Percentiles rank a stretch among this genome's conserved stretches.
Evolutionary conservation across 352 stramenopile genomes (phyloP).

Genomic region (Thalassiosira mediterranea): DNA sequence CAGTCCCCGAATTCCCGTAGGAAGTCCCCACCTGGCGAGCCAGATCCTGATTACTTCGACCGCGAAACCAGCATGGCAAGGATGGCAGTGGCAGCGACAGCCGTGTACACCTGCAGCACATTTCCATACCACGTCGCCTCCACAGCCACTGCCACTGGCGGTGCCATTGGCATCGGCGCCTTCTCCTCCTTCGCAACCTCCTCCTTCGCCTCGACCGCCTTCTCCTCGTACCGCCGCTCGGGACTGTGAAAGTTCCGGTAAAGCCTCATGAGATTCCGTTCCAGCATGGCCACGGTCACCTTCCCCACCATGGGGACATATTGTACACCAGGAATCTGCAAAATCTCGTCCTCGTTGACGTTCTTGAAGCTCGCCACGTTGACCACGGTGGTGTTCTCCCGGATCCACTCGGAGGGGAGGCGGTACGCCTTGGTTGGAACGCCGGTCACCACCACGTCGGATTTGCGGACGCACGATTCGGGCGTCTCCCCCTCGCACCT

Average conservation of each 20-base stretch:
- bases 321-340: constrained; percentile 91
- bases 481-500: constrained; percentile 87
- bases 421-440: constrained; percentile 96
- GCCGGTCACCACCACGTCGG: constrained; percentile 94
- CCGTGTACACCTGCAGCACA: constrained; percentile 66
- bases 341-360: constrained; percentile 92
- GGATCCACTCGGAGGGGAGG: constrained; percentile 93
- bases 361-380: constrained; percentile 98
- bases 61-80: constrained; percentile 48
- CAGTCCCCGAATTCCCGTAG: too few relatives aligned
- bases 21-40: too few relatives aligned
- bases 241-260: constrained; percentile 94
- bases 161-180: constrained; percentile 67
- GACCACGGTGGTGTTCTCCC: constrained; percentile 95
- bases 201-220: constrained; percentile 3
- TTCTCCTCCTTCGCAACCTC: constrained; percentile 39
- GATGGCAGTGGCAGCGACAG: constrained; percentile 63
- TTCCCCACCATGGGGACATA: constrained; percentile 97
- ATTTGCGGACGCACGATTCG: constrained; percentile 91
- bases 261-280: constrained; percentile 93
- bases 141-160: constrained; percentile 1
- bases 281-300: constrained; percentile 94
- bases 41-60: constrained; percentile 39
- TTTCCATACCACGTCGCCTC: constrained; percentile 48
- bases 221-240: constrained; percentile 33